These are phyloP conservation scores for Botrytis porri DNA, from an alignment of 2,329 filamentous ascomycete genomes.

Conservation along the genomic window DNA sequence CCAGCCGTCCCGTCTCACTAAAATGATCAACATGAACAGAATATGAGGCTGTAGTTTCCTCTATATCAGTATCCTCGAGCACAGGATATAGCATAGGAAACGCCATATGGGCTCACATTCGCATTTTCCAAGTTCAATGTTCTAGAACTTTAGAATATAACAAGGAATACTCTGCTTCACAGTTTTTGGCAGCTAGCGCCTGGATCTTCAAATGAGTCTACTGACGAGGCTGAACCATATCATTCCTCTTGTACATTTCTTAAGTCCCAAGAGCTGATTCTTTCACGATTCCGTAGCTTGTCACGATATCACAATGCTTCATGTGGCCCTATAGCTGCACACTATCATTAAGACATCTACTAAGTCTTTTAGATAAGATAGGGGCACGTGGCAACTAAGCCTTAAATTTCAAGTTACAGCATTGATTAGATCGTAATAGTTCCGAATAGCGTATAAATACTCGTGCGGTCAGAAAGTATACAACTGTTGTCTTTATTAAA, in stretches of 20 bases:
- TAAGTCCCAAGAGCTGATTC: background rate
- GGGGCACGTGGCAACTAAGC: background rate
- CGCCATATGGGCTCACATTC: background rate
- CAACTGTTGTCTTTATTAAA: too few species aligned
- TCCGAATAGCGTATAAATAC: background rate
- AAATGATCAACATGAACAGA: background rate
- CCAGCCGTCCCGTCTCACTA: background rate
- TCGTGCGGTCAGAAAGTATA: too few species aligned
- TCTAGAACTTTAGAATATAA: background rate
- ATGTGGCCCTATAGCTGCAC: background rate
- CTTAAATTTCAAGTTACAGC: background rate
- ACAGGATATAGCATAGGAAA: background rate
- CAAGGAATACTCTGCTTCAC: background rate
- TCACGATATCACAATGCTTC: background rate
- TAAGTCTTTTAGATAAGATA: constrained; percentile 7
- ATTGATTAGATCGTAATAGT: background rate
- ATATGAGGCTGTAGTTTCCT: background rate
- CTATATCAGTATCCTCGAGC: background rate
- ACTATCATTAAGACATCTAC: background rate
- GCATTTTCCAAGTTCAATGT: background rate
- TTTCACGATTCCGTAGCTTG: background rate
- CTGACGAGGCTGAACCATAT: background rate
- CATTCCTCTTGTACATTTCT: background rate
- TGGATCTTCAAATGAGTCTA: background rate
- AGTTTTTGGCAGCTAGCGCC: background rate